Percentiles rank a stretch among this genome's conserved stretches.
Conservation (phyloP, 73 alveolate genomes). For the Diophrys appendiculata region DNA sequence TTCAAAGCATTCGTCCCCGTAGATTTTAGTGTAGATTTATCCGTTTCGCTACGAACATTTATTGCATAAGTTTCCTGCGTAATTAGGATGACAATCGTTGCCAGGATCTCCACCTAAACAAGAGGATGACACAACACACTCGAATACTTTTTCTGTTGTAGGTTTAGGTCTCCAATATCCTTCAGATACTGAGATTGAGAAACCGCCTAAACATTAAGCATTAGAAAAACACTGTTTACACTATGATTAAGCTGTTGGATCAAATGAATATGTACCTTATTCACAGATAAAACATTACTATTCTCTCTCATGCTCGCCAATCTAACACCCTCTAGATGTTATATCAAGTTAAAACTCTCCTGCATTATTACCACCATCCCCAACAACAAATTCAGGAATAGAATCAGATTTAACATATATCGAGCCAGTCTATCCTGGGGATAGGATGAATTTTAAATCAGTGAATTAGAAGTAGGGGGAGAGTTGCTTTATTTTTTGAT, state of each 20-base stretch:
- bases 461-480: too few species aligned
- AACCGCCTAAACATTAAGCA: constrained; percentile 43
- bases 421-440: too few species aligned
- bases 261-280: constrained; percentile 26
- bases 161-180: constrained; percentile 50
- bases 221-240: constrained; percentile 42
- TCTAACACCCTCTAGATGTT: too few species aligned
- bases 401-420: too few species aligned
- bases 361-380: neutral
- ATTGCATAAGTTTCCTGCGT: constrained; percentile 21
- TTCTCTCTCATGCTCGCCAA: too few species aligned
- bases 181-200: neutral
- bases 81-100: neutral
- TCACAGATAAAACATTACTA: constrained; percentile 40
- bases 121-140: constrained; percentile 25
- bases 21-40: neutral
- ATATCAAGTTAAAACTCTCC: too few species aligned
- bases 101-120: constrained; percentile 44
- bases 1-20: neutral
- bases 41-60: neutral
- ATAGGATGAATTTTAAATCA: too few species aligned
- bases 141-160: neutral
- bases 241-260: neutral
- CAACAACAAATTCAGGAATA: too few species aligned
- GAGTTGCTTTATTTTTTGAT: too few species aligned